Conservation (phyloP, 805 yeast species). For the Metschnikowia rubicola region DNA sequence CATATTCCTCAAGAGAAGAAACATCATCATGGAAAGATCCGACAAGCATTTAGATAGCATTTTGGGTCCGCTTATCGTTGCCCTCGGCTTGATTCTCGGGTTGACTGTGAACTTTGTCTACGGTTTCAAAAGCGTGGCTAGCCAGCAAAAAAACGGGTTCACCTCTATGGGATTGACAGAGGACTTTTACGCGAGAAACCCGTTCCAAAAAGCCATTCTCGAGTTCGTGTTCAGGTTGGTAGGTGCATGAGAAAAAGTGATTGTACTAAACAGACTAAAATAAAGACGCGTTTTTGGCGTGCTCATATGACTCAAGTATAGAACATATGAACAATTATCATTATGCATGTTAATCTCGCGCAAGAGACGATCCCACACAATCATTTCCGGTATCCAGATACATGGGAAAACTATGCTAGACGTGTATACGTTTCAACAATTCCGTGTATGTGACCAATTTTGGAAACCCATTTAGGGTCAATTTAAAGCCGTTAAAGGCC, state of each 20-base stretch:
- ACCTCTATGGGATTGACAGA: conserved; percentile 24
- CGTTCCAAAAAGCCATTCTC: conserved; percentile 34
- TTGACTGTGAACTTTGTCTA: conserved; percentile 69
- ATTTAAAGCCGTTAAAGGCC: no score
- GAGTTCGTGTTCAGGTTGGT: conserved; percentile 31
- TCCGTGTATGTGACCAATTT: no score
- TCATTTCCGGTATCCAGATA: no score
- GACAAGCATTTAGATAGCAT: conserved; percentile 88
- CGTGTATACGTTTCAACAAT: no score
- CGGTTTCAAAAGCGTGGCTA: conserved; percentile 42
- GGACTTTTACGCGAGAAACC: conserved; percentile 30
- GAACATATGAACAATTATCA: no score
- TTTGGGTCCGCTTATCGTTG: conserved; percentile 81
- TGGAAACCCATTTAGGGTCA: no score
- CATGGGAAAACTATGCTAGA: no score
- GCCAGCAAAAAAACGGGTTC: conserved; percentile 14
- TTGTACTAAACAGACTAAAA: not conserved
- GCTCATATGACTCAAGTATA: no score
- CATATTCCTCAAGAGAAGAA: conserved; percentile 67
- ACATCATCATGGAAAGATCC: conserved; percentile 72
- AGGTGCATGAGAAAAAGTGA: conserved; percentile 11
- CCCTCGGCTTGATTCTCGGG: conserved; percentile 63
- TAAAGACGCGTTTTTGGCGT: not conserved
- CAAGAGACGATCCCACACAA: no score
- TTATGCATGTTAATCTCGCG: no score